Evolutionary conservation across 495 filamentous ascomycete species (phyloP).

Genomic region (Bathelium albidoporum): DNA sequence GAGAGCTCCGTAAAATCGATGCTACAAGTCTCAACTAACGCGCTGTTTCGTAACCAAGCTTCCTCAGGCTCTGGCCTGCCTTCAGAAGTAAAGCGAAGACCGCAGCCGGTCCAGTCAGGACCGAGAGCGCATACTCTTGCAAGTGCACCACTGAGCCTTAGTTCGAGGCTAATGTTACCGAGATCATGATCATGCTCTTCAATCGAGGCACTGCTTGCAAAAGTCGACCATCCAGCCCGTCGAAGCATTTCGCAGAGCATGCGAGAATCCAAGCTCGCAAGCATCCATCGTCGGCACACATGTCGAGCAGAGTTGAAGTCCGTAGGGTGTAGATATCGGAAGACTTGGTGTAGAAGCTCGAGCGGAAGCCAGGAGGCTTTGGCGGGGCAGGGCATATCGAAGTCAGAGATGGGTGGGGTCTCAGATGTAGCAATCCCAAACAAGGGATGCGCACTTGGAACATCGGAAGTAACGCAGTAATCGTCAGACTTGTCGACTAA

Average conservation of each 20-base stretch:
- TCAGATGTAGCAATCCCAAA: not conserved
- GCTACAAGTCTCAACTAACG: constrained; percentile 2
- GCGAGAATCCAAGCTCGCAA: constrained; percentile 44
- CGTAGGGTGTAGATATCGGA: constrained; percentile 41
- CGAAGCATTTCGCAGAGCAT: constrained; percentile 46
- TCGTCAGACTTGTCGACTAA: not conserved
- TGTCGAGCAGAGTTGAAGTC: constrained; percentile 60
- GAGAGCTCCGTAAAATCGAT: constrained; percentile 31
- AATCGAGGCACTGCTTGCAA: not conserved
- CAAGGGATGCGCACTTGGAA: not conserved
- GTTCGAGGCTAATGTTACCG: not conserved
- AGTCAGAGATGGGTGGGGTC: not conserved
- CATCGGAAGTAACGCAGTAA: not conserved
- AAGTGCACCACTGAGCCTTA: not conserved
- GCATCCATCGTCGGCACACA: constrained; percentile 57
- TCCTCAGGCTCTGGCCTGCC: not conserved
- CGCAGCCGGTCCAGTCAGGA: not conserved
- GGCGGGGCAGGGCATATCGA: not conserved
- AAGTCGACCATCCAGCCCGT: constrained; percentile 43
- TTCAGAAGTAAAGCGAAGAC: not conserved
- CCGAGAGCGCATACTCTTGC: not conserved
- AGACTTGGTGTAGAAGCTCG: constrained; percentile 55
- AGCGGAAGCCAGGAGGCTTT: constrained; percentile 37
- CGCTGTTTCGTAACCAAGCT: not conserved
- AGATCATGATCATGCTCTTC: not conserved